Evolutionary conservation across 805 yeast genomes (phyloP), one percentile per base, ranked within the genome.

Genomic region (Metschnikowia corniflorae): DNA sequence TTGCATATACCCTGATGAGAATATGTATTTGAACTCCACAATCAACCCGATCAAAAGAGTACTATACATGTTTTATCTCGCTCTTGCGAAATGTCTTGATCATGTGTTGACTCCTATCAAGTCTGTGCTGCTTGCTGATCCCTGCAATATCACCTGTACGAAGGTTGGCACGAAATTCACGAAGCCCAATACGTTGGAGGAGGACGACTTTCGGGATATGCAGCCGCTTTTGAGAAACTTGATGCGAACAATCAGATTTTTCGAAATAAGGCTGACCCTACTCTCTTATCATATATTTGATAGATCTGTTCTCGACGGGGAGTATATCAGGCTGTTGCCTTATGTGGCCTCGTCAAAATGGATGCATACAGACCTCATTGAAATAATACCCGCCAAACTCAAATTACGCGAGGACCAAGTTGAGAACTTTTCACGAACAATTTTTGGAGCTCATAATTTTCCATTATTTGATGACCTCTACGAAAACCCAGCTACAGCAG

Each of bases 51-150:
- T 61, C 13, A 60, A 59, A 32, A 59, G 58, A 35, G 54, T 60
- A 4, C 54, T 65, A 31, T 60, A 59, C 37, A 50, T 66, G 24
- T 64, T 65, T 30, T 66, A 46, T 44, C 51, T 45, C 18, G 65
- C 67, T 1, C 46, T 63, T 17, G 72, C 69, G 0, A 63, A 56
- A 37, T 45, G 63, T 6, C 43, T 68, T 20, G 39, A 46, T 17
- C 62, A 66, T 30, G 54, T 61, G 2, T 49, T 61, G 15, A 48
- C 70, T 0, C 64, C 68, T 4, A 52, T 67, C 5, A 51, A 68
- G 42, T 54, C 64, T 6, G 43, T 66, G 3, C 43, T 63, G 47
- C 36, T 61, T 15, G 56, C 61, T 14, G 73, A 68, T 33, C 51
- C 68, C 12, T 49, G 61, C 26, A 45, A 62, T 39, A 49, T 65